Percentiles rank a stretch among this genome's conserved stretches.
phyloP scores from a whole-genome alignment of 176 grass and related monocot species.

The Avena sativa region DNA sequence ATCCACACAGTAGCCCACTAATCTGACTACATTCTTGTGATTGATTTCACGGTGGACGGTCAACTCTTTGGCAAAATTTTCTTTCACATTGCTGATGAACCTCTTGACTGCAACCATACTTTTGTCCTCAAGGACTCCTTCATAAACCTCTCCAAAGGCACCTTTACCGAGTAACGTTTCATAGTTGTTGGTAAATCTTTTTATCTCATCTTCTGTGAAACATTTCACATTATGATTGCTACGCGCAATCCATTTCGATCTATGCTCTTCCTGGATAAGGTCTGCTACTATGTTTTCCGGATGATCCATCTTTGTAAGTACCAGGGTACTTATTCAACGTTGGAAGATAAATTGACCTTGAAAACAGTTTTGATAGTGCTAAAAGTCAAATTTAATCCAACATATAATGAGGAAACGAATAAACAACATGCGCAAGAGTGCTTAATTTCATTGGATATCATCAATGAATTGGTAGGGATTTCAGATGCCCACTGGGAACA shows the following conservation, averaged over 20 bases:
- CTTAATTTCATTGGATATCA: no score
- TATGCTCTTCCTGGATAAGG: neutral
- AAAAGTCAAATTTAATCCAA: neutral
- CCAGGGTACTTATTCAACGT: neutral
- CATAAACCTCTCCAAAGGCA: slow-evolving; percentile 3
- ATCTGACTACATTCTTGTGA: slow-evolving; percentile 33
- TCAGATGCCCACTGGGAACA: neutral
- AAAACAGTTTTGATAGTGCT: neutral
- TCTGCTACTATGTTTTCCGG: neutral
- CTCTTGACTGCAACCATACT: slow-evolving; percentile 36
- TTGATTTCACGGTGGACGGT: slow-evolving; percentile 34
- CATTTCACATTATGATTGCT: slow-evolving; percentile 22
- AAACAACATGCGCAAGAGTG: neutral
- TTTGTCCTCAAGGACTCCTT: slow-evolving; percentile 28
- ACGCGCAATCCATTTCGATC: neutral
- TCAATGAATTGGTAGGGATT: neutral
- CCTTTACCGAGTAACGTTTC: neutral
- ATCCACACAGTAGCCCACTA: slow-evolving; percentile 24
- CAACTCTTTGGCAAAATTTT: slow-evolving; percentile 38
- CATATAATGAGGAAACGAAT: neutral
- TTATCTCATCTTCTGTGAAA: slow-evolving; percentile 27
- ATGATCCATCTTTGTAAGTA: neutral
- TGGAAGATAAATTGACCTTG: neutral
- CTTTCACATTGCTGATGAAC: neutral
- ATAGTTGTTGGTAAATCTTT: slow-evolving; percentile 26